A percentile compares a stretch with the other conserved stretches of the same genome.
phyloP scores from a whole-genome alignment of 2,329 filamentous ascomycete species.

The Pseudophaeomoniella oleicola region DNA sequence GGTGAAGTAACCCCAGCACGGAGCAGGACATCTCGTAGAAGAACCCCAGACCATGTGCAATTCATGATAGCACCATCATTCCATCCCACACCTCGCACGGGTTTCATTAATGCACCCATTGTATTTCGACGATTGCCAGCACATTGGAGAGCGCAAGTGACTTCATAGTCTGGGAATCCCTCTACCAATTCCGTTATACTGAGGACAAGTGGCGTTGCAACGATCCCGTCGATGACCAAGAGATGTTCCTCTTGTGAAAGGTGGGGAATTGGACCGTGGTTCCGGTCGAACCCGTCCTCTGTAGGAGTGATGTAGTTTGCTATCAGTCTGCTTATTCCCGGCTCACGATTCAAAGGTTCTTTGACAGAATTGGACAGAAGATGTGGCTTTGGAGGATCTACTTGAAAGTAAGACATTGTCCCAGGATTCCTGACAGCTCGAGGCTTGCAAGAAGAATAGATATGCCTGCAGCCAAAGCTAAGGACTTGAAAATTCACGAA shows the following conservation, averaged over 20 bases:
- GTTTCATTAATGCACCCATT: constrained; percentile 52
- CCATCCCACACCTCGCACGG: constrained; percentile 37
- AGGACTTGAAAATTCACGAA: no score
- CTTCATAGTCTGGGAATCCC: constrained; percentile 45
- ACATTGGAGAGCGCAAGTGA: constrained; percentile 50
- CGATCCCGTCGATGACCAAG: constrained; percentile 45
- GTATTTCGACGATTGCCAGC: constrained; percentile 55
- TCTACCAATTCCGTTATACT: constrained; percentile 48
- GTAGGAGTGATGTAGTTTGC: constrained; percentile 46
- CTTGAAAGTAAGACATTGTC: background rate
- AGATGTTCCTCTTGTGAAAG: constrained; percentile 43
- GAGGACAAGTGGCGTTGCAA: constrained; percentile 41
- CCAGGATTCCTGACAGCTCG: no score
- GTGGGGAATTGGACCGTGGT: constrained; percentile 56
- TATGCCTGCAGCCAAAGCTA: no score
- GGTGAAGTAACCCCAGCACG: constrained; percentile 29
- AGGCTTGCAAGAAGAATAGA: no score
- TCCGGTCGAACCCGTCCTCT: constrained; percentile 50
- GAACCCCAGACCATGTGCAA: constrained; percentile 47
- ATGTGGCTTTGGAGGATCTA: background rate
- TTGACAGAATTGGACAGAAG: background rate
- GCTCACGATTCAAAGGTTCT: constrained; percentile 46
- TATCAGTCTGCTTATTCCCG: constrained; percentile 43
- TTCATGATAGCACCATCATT: constrained; percentile 55
- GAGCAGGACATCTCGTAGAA: constrained; percentile 48